Conservation (phyloP, 345 rosid species). For the Ricinus communis region DNA sequence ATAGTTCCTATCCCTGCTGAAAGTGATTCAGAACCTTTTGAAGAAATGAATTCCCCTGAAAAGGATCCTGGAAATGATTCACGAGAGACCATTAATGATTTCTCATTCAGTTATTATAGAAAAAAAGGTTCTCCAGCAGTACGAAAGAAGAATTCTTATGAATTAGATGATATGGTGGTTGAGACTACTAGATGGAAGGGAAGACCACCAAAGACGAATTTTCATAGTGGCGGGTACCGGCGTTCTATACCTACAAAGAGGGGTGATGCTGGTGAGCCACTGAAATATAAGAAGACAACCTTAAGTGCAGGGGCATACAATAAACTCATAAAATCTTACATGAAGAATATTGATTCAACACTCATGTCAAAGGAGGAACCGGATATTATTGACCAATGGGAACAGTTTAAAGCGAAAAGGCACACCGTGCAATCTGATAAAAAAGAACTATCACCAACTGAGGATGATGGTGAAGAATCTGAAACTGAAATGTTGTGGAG, state of each 20-base stretch:
- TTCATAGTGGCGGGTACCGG: conserved; percentile 21
- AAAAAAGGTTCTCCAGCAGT: conserved; percentile 14
- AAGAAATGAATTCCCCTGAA: conserved; percentile 34
- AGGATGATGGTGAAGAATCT: conserved; percentile 64
- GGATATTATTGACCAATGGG: conserved; percentile 63
- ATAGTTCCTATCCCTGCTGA: conserved; percentile 53
- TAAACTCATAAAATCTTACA: conserved; percentile 65
- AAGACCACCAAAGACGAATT: conserved; percentile 31
- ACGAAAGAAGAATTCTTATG: conserved; percentile 15
- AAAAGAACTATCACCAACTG: conserved; percentile 31
- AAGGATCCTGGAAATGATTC: conserved; percentile 29
- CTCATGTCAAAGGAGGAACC: conserved; percentile 49
- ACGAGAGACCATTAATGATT: conserved; percentile 22
- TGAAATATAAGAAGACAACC: conserved; percentile 41
- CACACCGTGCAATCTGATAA: conserved; percentile 23
- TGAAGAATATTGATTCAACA: conserved; percentile 71
- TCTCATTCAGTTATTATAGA: conserved; percentile 28
- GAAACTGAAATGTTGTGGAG: conserved; percentile 81
- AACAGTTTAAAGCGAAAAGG: conserved; percentile 49
- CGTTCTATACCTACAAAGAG: conserved; percentile 20
- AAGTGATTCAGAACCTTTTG: conserved; percentile 32
- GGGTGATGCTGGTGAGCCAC: conserved; percentile 29
- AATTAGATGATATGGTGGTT: conserved; percentile 47
- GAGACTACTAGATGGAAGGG: conserved; percentile 42
- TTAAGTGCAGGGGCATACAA: conserved; percentile 73